Conservation (phyloP, 768 basidiomycete genomes). For the Clitopilus passeckerianus region DNA sequence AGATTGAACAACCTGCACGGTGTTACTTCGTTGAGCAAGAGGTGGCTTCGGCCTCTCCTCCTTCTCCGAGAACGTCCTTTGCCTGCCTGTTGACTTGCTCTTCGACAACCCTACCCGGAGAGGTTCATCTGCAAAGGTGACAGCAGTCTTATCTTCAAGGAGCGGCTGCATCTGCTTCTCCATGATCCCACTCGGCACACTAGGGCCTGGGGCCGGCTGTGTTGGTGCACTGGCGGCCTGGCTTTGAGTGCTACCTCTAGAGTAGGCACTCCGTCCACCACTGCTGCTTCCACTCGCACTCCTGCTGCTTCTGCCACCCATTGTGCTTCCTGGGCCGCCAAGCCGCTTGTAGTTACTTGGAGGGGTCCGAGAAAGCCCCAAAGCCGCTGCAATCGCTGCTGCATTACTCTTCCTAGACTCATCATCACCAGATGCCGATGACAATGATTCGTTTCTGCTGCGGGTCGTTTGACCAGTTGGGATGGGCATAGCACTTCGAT, state of each 20-base stretch:
- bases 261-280: conserved; percentile 24
- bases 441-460: conserved; percentile 6
- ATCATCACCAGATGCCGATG: conserved; percentile 7
- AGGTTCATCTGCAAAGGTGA: conserved; percentile 15
- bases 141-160: conserved; percentile 29
- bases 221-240: neutral
- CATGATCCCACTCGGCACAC: conserved; percentile 14
- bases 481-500: conserved; percentile 3
- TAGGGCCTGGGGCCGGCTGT: conserved; percentile 15
- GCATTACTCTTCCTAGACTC: conserved; percentile 26
- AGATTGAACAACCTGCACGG: conserved; percentile 38
- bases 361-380: conserved; percentile 37
- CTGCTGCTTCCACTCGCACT: conserved; percentile 24
- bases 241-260: conserved; percentile 15
- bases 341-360: conserved; percentile 30
- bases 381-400: conserved; percentile 33
- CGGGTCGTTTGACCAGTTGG: neutral
- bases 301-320: conserved; percentile 18
- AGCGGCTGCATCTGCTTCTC: conserved; percentile 43
- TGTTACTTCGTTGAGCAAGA: conserved; percentile 43
- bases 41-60: conserved; percentile 11
- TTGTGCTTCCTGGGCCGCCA: conserved; percentile 31
- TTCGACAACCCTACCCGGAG: conserved; percentile 20
- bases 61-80: conserved; percentile 12
- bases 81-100: conserved; percentile 26